These are phyloP conservation scores for Auriscalpium orientale DNA, from an alignment of 768 basidiomycete species.

Conservation along the genomic window DNA sequence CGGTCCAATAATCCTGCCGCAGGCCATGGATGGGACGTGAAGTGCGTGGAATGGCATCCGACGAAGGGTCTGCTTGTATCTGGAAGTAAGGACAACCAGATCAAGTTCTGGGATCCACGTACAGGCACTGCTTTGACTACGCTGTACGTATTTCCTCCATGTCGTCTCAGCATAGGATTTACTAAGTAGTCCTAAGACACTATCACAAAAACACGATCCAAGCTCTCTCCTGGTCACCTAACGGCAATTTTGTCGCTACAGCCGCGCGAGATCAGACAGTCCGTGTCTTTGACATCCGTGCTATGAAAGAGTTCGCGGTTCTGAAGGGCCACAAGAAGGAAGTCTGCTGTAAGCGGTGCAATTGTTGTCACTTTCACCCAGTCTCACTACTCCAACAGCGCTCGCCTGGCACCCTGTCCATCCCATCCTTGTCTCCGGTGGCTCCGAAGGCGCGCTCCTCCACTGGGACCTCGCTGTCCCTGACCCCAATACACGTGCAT, in stretches of 20 bases:
- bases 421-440: constrained; percentile 86
- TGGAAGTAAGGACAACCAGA: constrained; percentile 95
- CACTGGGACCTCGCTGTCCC: constrained; percentile 83
- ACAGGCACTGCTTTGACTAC: constrained; percentile 88
- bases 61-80: constrained; percentile 92
- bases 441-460: constrained; percentile 87
- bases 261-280: constrained; percentile 93
- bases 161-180: neutral
- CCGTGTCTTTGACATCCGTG: constrained; percentile 94
- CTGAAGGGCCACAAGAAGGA: constrained; percentile 98
- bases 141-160: constrained; percentile 44
- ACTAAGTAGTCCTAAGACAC: constrained; percentile 44
- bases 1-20: neutral
- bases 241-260: constrained; percentile 89
- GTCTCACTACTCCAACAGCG: constrained; percentile 36
- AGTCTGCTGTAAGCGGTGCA: constrained; percentile 71
- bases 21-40: constrained; percentile 99
- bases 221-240: constrained; percentile 87
- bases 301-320: constrained; percentile 90
- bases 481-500: constrained; percentile 45
- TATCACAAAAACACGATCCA: constrained; percentile 98
- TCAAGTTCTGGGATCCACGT: constrained; percentile 99
- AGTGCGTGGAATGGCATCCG: constrained; percentile 98
- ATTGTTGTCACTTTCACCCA: no score
- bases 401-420: constrained; percentile 96